Percentiles rank a stretch among this genome's conserved stretches.
phyloP scores from a whole-genome alignment of 1,284 basidiomycete species.

The Irpex rosettiformis region DNA sequence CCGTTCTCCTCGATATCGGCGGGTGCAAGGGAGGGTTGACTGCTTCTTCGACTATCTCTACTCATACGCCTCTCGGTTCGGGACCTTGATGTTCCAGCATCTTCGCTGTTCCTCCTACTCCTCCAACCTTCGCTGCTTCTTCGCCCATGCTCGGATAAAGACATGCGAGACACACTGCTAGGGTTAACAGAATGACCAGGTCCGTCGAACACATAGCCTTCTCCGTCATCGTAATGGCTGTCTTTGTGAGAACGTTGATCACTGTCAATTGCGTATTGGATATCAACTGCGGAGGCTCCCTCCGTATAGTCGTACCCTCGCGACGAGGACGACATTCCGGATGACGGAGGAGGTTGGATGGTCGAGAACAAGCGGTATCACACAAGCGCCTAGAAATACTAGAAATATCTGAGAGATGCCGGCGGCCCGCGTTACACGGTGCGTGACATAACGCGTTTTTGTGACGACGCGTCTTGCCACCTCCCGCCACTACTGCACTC shows the following conservation, averaged over 20 bases:
- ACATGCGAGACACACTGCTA: constrained; percentile 76
- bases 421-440: too few species aligned
- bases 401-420: background rate
- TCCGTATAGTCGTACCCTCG: constrained; percentile 70
- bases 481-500: too few species aligned
- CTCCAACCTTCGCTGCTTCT: constrained; percentile 52
- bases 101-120: constrained; percentile 50
- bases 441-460: background rate
- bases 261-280: constrained; percentile 51
- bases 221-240: constrained; percentile 62
- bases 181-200: constrained; percentile 70
- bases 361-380: too few species aligned
- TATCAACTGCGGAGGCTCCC: constrained; percentile 74
- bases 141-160: constrained; percentile 47
- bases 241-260: constrained; percentile 53
- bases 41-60: constrained; percentile 45
- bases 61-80: constrained; percentile 35
- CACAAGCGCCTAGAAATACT: background rate
- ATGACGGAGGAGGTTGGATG: background rate
- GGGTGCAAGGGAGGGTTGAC: constrained; percentile 38
- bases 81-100: constrained; percentile 27
- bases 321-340: constrained; percentile 20
- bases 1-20: constrained; percentile 19
- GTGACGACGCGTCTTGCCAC: background rate
- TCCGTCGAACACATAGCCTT: constrained; percentile 72